Evolutionary conservation across 371 early-diverging fungal genomes (phyloP).

Genomic region (Mortierella sp.): DNA sequence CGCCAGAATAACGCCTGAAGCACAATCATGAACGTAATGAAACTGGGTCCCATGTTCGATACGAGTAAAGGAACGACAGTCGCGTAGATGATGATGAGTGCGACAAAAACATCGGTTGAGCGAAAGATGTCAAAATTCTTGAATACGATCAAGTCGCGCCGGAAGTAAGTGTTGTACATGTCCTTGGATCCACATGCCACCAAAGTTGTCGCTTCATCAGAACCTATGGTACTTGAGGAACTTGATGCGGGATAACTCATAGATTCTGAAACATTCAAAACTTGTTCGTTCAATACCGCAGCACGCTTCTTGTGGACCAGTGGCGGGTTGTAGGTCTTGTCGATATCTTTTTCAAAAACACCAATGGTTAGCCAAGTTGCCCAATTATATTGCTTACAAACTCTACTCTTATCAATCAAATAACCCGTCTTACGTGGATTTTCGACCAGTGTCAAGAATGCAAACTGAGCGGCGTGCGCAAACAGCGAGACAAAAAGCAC

Average conservation of each 20-base stretch:
- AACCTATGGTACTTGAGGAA: conserved; percentile 5
- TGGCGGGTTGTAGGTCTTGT: conserved; percentile 91
- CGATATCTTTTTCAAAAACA: conserved; percentile 71
- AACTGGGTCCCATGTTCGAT: conserved; percentile 59
- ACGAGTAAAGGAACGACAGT: conserved; percentile 75
- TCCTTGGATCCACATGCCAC: conserved; percentile 55
- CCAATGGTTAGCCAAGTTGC: background rate
- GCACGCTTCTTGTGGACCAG: conserved; percentile 61
- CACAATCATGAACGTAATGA: conserved; percentile 61
- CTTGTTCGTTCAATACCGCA: conserved; percentile 34
- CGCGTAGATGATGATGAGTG: conserved; percentile 81
- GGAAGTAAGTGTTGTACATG: conserved; percentile 71
- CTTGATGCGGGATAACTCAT: background rate
- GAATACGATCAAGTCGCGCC: conserved; percentile 90
- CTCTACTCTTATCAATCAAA: background rate
- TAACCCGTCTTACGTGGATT: conserved; percentile 80
- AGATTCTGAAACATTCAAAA: conserved; percentile 18
- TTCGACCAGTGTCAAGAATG: conserved; percentile 92
- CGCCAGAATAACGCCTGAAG: conserved; percentile 91
- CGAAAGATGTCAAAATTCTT: conserved; percentile 91
- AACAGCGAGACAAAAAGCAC: conserved; percentile 91
- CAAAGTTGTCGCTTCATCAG: conserved; percentile 30
- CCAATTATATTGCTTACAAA: background rate
- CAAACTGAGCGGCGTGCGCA: conserved; percentile 92
- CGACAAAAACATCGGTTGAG: conserved; percentile 83